These are phyloP conservation scores for Spiromastix sp. DNA, from an alignment of 2,329 filamentous ascomycete genomes.

Conservation along the genomic window DNA sequence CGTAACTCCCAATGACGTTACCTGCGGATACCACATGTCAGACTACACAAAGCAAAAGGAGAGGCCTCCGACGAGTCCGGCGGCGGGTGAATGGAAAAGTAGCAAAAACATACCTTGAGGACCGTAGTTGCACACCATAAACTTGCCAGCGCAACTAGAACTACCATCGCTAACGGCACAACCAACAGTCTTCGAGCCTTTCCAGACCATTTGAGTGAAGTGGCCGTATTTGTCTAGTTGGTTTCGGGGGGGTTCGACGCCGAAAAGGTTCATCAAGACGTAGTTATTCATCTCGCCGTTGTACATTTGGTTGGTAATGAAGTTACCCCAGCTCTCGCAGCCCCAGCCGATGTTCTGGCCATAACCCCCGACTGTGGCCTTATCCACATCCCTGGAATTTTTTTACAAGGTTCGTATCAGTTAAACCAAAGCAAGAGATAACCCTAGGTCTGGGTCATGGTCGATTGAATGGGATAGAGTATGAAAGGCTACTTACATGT, in stretches of 20 bases:
- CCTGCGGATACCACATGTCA: no score
- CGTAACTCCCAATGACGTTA: constrained; percentile 46
- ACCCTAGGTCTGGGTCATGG: constrained; percentile 4
- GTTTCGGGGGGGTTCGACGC: constrained; percentile 43
- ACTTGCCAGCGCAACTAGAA: constrained; percentile 43
- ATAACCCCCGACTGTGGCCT: constrained; percentile 56
- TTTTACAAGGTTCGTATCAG: no score
- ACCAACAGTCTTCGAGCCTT: constrained; percentile 49
- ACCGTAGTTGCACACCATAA: constrained; percentile 83
- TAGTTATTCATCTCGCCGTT: constrained; percentile 59
- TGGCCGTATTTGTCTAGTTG: constrained; percentile 58
- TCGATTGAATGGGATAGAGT: neutral
- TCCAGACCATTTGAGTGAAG: constrained; percentile 68
- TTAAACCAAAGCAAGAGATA: constrained; percentile 1
- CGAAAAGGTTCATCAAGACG: constrained; percentile 50
- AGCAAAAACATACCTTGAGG: constrained; percentile 55
- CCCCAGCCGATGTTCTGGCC: constrained; percentile 84
- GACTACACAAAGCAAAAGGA: constrained; percentile 14
- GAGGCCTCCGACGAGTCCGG: neutral
- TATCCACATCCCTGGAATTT: constrained; percentile 43
- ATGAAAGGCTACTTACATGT: constrained; percentile 55
- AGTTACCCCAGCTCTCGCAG: constrained; percentile 49
- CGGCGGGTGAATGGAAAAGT: no score
- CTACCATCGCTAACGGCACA: constrained; percentile 39
- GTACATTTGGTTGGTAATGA: constrained; percentile 81